phyloP scores from a whole-genome alignment of 1,284 basidiomycete genomes.

The Rhodotorula sp. region DNA sequence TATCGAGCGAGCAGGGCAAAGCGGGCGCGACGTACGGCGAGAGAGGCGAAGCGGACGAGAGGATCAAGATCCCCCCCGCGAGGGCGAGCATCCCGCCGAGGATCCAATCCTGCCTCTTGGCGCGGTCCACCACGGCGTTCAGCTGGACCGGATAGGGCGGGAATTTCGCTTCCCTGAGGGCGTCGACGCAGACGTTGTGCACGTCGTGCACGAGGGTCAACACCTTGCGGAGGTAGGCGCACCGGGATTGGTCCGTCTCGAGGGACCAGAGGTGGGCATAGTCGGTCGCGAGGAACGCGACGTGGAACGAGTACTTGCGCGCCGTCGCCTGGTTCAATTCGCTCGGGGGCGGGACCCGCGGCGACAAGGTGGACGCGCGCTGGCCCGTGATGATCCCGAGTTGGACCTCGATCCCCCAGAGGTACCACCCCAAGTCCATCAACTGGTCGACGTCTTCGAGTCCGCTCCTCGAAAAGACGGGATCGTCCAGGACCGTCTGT shows the following conservation, averaged over 20 bases:
- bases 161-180: background rate
- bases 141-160: background rate
- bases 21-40: conserved; percentile 14
- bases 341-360: background rate
- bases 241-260: background rate
- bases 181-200: conserved; percentile 1
- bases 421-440: conserved; percentile 10
- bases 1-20: conserved; percentile 22
- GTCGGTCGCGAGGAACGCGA: conserved; percentile 18
- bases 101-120: background rate
- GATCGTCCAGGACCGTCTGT: background rate
- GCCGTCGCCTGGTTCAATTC: conserved; percentile 4
- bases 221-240: background rate
- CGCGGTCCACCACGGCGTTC: background rate
- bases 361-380: conserved; percentile 3
- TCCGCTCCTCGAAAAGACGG: background rate
- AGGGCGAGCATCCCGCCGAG: conserved; percentile 8
- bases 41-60: conserved; percentile 14
- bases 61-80: conserved; percentile 10
- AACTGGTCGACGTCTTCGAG: conserved; percentile 1
- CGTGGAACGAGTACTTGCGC: conserved; percentile 7
- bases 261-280: conserved; percentile 7
- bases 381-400: conserved; percentile 18
- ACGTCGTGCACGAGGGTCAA: background rate
- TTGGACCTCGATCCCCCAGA: conserved; percentile 20